phyloP scores from a whole-genome alignment of 2,329 filamentous ascomycete genomes.

The Fusarium chaquense region DNA sequence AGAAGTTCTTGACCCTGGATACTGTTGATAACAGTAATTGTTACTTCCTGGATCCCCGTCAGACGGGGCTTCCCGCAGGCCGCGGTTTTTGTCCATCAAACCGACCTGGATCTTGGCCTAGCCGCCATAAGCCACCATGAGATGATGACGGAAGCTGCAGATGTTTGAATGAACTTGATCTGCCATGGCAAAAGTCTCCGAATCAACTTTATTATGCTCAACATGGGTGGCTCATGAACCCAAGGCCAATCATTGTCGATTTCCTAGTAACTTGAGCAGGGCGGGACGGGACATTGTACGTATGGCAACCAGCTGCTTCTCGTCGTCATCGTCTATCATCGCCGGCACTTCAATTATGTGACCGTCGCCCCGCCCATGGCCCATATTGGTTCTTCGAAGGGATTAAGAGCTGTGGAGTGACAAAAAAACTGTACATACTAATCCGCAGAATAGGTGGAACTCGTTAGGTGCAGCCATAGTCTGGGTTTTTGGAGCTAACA shows the following conservation, averaged over 20 bases:
- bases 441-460: conserved; percentile 11
- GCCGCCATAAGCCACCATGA: background rate
- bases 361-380: conserved; percentile 12
- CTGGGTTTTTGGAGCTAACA: conserved; percentile 3
- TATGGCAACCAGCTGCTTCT: conserved; percentile 5
- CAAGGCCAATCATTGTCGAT: background rate
- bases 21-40: conserved; percentile 2
- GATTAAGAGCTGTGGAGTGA: conserved; percentile 11
- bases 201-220: background rate
- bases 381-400: conserved; percentile 13
- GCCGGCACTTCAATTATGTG: conserved; percentile 21
- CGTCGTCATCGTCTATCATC: conserved; percentile 38
- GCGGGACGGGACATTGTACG: conserved; percentile 2
- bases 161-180: background rate
- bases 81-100: background rate
- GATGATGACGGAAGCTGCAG: background rate
- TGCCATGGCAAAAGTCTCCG: background rate
- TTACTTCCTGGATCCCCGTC: conserved; percentile 13
- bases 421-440: conserved; percentile 13
- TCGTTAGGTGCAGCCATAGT: conserved; percentile 14
- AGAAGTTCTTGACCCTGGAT: background rate
- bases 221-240: conserved; percentile 3
- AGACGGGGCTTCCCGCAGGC: conserved; percentile 27
- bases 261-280: background rate
- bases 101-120: background rate